Base-by-base conservation (phyloP, 192 early-diverging fungal genomes). In the Podila epicladia region DNA sequence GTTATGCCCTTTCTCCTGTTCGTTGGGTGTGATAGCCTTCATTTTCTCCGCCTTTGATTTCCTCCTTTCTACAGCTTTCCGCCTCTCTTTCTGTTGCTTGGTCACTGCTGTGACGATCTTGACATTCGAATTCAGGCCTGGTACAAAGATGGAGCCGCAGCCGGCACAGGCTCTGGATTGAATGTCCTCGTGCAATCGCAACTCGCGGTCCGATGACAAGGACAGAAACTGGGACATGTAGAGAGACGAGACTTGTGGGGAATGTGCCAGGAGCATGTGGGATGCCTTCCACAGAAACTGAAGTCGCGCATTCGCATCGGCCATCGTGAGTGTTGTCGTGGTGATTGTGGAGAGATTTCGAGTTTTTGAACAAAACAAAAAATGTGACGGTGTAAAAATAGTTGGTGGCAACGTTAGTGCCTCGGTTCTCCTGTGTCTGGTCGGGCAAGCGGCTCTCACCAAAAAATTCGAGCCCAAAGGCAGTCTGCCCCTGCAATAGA, bases 231-330 rank as follows among this genome's bases (percentile, higher is more conserved):
- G 82, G n/a, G 74, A 70, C 78, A 87, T 82, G 72, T 85, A 87
- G 61, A 75, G 85, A 17, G 84, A 78, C 0, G 84, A 85, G 5
- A 82, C 72, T 11, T 65, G 60, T 22, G 86, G 84, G 29, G 71
- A 82, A 26, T 62, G 57, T 15, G 73, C 41, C 7, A 87, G 69
- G 19, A 84, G 50, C 32, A 75, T 62, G 53, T 87, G 82, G 17
- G 76, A 71, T 15, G 86, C 86, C n/a, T 66, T 72, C 84, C 84
- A 87, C 31, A 87, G 84, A 57, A 85, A 87, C 5, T 72, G 65
- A 9, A 87, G 72, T 3, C 80, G 84, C 13, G 82, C 82, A 55
- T n/a, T 55, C n/a, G n/a, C 53, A 55, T 26, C 53, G 22, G 53
- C 20, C 53, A 55, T 55, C 3, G 22, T 55, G 19, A 55, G 53